Conservation (phyloP, 345 rosid species). For the Triadica sebifera region DNA sequence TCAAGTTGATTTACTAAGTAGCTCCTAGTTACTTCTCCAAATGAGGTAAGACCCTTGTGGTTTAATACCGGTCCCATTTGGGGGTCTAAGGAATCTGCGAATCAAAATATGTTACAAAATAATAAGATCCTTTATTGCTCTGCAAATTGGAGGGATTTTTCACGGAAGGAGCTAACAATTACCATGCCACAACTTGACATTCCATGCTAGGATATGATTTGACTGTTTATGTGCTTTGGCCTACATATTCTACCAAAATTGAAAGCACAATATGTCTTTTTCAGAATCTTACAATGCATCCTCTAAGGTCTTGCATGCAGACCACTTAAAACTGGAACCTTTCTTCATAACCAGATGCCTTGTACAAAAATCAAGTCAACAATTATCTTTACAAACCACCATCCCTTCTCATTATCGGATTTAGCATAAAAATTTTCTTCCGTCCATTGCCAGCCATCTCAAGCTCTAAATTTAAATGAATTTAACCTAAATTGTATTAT, state of each 20-base stretch:
- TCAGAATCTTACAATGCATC: background rate
- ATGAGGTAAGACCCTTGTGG: background rate
- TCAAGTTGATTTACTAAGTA: background rate
- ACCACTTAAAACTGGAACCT: no score
- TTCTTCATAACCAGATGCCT: background rate
- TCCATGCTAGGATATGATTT: background rate
- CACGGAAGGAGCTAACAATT: background rate
- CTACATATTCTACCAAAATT: background rate
- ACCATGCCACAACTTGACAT: background rate
- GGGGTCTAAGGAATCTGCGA: background rate
- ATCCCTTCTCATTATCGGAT: background rate
- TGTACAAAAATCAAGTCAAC: background rate
- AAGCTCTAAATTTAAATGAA: background rate
- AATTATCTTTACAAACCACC: background rate
- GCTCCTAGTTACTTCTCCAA: background rate
- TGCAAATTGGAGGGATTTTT: background rate
- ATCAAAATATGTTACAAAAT: background rate
- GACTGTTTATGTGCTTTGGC: background rate
- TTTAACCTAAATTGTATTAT: background rate
- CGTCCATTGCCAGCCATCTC: background rate
- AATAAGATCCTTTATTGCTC: background rate
- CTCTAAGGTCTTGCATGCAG: no score
- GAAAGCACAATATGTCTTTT: background rate
- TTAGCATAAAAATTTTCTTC: conserved; percentile 1
- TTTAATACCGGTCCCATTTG: background rate